Evolutionary conservation across 352 stramenopile species (phyloP), one percentile per base, ranked within the genome.

Genomic region (Phytophthora gonapodyides): DNA sequence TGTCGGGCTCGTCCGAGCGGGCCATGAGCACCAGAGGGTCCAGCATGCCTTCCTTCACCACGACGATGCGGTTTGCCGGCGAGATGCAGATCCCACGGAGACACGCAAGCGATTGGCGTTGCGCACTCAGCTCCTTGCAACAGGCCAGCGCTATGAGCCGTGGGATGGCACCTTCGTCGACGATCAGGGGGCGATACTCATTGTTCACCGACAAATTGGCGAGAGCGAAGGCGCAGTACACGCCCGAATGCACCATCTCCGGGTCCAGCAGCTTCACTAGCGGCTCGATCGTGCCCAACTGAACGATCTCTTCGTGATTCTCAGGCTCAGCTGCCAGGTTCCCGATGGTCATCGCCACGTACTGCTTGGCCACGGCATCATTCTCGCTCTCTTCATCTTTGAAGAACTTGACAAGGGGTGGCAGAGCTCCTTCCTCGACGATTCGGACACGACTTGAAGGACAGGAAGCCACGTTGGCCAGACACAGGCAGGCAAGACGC

Each of bases 11-110:
- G 40, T 98, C 87, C 8, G 88, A 96, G 3, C 92, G 84, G 15
- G 93, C 95, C 89, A 99, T 97, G 15, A 99, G 76, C 31, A 99
- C 91, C 21, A 99, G 75, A 17, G 96, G 94, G 49, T 99, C 96
- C 31, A 99, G 67, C 53, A 98, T 94, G 42, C 96, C 95, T 69
- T 98, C 91, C 54, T 98, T 87, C 6, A 99, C 84, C 1, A 98
- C 89, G 3, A 81, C 61, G 21, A 87, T 67, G 11, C 95, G 84
- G 41, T 98, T 98, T n/a, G 82, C 78, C 1, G 88, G 80, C 1
- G 82, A 94, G 42, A 98, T 98, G 56, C 96, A 98, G 8, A 99
- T 80, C 2, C 91, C 94, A 19, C 97, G 84, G 34, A 98, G 72
- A 52, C 91, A 97, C 24, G 93, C 77, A 24, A 99, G 73, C 15